Evolutionary conservation across 2,329 filamentous ascomycete species (phyloP), one percentile per base, ranked within the genome.

Genomic region (Fusarium keratoplasticum): DNA sequence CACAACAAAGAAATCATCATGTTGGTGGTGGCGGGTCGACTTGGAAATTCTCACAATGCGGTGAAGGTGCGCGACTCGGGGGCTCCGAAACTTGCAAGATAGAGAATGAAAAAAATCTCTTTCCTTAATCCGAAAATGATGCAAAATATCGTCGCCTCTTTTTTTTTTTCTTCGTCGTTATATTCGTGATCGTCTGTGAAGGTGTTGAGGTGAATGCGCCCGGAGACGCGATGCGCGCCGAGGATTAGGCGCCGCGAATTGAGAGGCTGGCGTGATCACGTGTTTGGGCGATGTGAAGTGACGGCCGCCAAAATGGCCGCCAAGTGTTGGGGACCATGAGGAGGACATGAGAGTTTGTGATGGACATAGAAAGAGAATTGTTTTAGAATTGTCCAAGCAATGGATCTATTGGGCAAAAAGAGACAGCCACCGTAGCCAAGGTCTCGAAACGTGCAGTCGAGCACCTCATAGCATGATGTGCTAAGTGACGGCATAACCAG

Each of bases 161-260:
- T 66, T 47, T 54, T 54, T 54, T 57, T 66, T 59, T 64, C 62
- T 75, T 71, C 64, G 72, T 70, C 66, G 63, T 69, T 70, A 71
- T 72, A 63, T 63, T 73, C 59, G 63, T 64, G 74, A 75, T 72
- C 74, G 74, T 73, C 67, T 72, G 72, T 68, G 76, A 69, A 70
- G 58, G 67, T 79, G 76, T 74, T 77, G 77, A 71, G 66, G 76
- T 74, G 77, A 77, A 75, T 35, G 70, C 64, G 67, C 69, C 54
- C 31, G 20, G 64, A 64, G 72, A 75, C 79, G 80, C 79, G 78
- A 74, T 75, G 74, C 75, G 79, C 80, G 76, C 80, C 80, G 80
- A 82, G 60, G 80, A 80, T 82, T 82, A 82, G 76, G 79, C 80
- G 80, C 79, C 79, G 78, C 79, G 77, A 71, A 78, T 70, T 60